These are phyloP conservation scores for Juglanconis oblonga DNA, from an alignment of 2,329 filamentous ascomycete species.

Conservation along the genomic window DNA sequence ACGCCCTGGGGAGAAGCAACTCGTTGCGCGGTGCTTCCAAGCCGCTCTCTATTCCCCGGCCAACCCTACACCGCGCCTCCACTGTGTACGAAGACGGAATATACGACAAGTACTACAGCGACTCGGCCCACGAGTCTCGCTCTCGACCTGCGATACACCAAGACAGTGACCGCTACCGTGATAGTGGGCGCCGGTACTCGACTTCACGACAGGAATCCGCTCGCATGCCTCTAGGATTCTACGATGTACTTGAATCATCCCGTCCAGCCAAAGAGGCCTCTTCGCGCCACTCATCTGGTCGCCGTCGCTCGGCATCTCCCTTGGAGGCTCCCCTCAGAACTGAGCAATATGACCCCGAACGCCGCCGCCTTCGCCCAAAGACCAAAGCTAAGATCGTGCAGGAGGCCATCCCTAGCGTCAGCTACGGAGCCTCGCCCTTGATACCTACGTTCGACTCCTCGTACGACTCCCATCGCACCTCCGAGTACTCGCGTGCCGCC, in stretches of 20 bases:
- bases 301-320: slow-evolving; percentile 11
- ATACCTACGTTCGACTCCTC: slow-evolving; percentile 10
- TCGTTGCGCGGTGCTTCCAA: slow-evolving; percentile 4
- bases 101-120: slow-evolving; percentile 14
- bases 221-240: slow-evolving; percentile 12
- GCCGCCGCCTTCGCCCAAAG: slow-evolving; percentile 12
- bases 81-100: slow-evolving; percentile 12
- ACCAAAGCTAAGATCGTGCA: slow-evolving; percentile 5
- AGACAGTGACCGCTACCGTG: slow-evolving; percentile 8
- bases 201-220: slow-evolving; percentile 13
- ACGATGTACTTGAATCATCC: slow-evolving; percentile 14
- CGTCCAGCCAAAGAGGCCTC: background rate
- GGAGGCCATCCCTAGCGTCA: background rate
- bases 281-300: slow-evolving; percentile 5
- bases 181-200: slow-evolving; percentile 9
- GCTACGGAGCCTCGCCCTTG: slow-evolving; percentile 16
- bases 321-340: slow-evolving; percentile 1
- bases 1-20: slow-evolving; percentile 13
- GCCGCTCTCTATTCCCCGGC: slow-evolving; percentile 17
- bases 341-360: slow-evolving; percentile 6
- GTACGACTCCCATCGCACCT: slow-evolving; percentile 4
- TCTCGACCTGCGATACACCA: slow-evolving; percentile 6
- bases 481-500: slow-evolving; percentile 3
- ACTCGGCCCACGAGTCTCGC: slow-evolving; percentile 8
- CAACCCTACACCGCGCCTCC: slow-evolving; percentile 8